Percentiles rank a stretch among this genome's conserved stretches.
Conservation (phyloP, 257 asterid genomes). For the Solanum corneliomulleri region DNA sequence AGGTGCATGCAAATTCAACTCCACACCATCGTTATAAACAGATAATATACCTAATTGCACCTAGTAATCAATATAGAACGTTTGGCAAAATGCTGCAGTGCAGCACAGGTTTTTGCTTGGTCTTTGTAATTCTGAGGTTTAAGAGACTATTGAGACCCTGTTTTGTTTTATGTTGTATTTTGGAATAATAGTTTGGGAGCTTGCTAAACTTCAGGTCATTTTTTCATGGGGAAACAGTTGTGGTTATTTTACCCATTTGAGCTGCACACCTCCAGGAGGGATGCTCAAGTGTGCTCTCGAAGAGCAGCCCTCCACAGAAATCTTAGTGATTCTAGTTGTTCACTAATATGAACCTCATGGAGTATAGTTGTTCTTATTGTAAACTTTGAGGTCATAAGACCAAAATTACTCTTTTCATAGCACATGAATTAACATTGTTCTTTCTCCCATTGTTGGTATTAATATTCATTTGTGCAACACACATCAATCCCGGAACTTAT, state of each 20-base stretch:
- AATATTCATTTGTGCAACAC: background rate
- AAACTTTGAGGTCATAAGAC: background rate
- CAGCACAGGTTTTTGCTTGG: background rate
- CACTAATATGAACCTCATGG: background rate
- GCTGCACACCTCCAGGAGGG: background rate
- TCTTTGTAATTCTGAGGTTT: background rate
- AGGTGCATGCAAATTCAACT: background rate
- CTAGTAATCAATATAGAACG: background rate
- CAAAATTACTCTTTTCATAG: background rate
- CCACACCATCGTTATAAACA: background rate
- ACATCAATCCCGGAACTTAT: background rate
- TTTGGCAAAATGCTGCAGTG: background rate
- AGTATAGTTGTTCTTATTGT: background rate
- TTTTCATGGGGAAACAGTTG: background rate
- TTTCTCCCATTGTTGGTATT: background rate
- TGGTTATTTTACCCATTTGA: background rate
- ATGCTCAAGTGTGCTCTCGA: background rate
- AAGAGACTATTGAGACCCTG: background rate
- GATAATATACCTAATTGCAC: background rate
- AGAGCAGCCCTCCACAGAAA: background rate
- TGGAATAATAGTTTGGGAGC: background rate
- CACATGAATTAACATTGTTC: background rate
- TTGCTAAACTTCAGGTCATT: background rate
- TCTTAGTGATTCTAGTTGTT: background rate
- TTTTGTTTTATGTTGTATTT: background rate